phyloP scores from a whole-genome alignment of 768 basidiomycete species.

The Terana coerulea region DNA sequence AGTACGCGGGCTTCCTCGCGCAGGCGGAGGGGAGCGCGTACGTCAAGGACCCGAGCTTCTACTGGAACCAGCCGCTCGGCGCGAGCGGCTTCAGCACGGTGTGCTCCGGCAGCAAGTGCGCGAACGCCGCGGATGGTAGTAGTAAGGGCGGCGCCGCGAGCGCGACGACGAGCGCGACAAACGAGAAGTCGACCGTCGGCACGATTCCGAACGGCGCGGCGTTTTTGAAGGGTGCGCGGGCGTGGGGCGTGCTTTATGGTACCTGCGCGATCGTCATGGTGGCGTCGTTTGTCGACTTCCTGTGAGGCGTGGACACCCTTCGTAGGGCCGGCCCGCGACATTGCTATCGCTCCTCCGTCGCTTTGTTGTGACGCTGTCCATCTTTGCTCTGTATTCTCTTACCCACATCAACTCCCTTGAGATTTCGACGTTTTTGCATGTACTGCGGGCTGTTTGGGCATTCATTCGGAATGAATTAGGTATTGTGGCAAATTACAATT shows the following conservation, averaged over 20 bases:
- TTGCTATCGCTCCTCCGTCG: too few species aligned
- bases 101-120: background rate
- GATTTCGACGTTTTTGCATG: too few species aligned
- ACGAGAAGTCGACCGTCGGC: background rate
- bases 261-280: conserved; percentile 7
- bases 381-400: too few species aligned
- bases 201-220: conserved; percentile 1
- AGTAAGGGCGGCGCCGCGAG: background rate
- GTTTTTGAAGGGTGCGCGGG: background rate
- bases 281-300: conserved; percentile 8
- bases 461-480: too few species aligned
- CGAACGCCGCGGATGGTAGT: background rate
- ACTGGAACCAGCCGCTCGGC: conserved; percentile 54
- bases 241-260: conserved; percentile 9
- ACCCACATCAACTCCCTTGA: too few species aligned
- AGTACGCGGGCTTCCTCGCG: conserved; percentile 47
- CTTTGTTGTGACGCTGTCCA: too few species aligned
- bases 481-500: too few species aligned
- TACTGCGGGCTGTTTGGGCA: too few species aligned
- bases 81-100: conserved; percentile 25
- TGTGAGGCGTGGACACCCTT: too few species aligned
- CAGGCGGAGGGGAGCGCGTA: conserved; percentile 33
- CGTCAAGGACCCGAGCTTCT: conserved; percentile 41
- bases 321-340: too few species aligned
- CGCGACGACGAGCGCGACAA: background rate